Evolutionary conservation across 257 asterid genomes (phyloP).

Genomic region (Henckelia pumila): DNA sequence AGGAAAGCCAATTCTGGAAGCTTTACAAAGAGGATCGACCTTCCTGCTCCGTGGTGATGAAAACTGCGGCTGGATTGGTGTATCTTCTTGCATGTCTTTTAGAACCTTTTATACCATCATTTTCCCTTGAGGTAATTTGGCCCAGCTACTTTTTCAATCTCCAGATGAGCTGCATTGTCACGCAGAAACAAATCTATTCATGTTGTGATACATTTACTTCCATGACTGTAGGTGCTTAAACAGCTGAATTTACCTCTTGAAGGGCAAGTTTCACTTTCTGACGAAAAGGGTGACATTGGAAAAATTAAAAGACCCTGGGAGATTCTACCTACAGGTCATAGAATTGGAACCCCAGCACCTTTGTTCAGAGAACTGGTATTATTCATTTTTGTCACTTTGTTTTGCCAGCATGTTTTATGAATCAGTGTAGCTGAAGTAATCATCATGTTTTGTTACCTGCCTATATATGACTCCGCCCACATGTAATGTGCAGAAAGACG

Average conservation of each 20-base stretch:
- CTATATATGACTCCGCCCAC: constrained; percentile 25
- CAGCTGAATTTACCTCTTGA: constrained; percentile 83
- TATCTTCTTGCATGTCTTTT: constrained; percentile 86
- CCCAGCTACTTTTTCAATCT: constrained; percentile 2
- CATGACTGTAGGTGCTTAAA: constrained; percentile 65
- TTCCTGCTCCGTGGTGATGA: constrained; percentile 78
- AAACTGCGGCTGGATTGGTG: constrained; percentile 85
- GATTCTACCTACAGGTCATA: constrained; percentile 75
- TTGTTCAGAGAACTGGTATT: constrained; percentile 83
- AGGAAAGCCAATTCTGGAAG: constrained; percentile 96
- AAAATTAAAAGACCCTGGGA: constrained; percentile 86
- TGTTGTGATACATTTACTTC: constrained; percentile 20
- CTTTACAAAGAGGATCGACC: constrained; percentile 84
- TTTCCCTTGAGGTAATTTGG: constrained; percentile 68
- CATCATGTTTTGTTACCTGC: constrained; percentile 18
- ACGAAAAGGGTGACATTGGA: constrained; percentile 65
- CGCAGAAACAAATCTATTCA: constrained; percentile 8
- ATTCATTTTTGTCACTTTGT: constrained; percentile 4
- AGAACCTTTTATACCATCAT: constrained; percentile 96
- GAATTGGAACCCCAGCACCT: constrained; percentile 80
- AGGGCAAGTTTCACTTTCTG: constrained; percentile 59
- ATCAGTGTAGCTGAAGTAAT: constrained; percentile 9
- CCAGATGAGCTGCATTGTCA: constrained; percentile 1
- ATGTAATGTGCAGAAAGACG: constrained; percentile 64
- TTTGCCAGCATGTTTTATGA: constrained; percentile 14